These are phyloP conservation scores for Dioscorea cayenensis DNA, from an alignment of 116 monocot genomes.

Conservation along the genomic window DNA sequence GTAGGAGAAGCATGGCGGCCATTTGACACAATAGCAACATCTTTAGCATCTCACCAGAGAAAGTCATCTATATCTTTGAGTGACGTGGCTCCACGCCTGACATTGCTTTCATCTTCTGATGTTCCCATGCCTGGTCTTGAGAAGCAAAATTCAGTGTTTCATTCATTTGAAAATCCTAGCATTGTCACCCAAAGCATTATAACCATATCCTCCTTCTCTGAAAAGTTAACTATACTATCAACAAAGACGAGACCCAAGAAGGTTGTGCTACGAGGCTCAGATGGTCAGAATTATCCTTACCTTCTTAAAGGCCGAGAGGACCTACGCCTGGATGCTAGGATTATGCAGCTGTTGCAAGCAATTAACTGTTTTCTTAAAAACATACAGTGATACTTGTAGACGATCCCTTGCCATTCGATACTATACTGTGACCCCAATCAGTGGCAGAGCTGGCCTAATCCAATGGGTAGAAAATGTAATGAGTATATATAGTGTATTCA, in stretches of 20 bases:
- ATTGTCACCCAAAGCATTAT: slow-evolving; percentile 42
- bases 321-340: slow-evolving; percentile 94
- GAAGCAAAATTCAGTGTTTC: slow-evolving; percentile 38
- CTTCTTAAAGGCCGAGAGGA: slow-evolving; percentile 98
- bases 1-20: slow-evolving; percentile 81
- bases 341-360: slow-evolving; percentile 92
- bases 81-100: slow-evolving; percentile 78
- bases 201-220: slow-evolving; percentile 77
- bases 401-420: slow-evolving; percentile 59
- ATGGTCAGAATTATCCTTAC: slow-evolving; percentile 84
- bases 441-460: slow-evolving; percentile 89
- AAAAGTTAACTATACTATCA: slow-evolving; percentile 70
- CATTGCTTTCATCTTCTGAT: slow-evolving; percentile 62
- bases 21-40: slow-evolving; percentile 75
- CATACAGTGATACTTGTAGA: slow-evolving; percentile 38
- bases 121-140: slow-evolving; percentile 98
- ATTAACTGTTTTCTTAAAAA: slow-evolving; percentile 62
- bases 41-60: slow-evolving; percentile 64
- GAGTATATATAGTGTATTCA: slow-evolving; percentile 92
- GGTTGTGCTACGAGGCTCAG: slow-evolving; percentile 73
- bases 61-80: slow-evolving; percentile 59
- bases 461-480: slow-evolving; percentile 96
- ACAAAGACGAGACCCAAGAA: slow-evolving; percentile 98
- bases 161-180: slow-evolving; percentile 13
- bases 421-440: slow-evolving; percentile 97